These are phyloP conservation scores for Cutaneotrichosporon mucoides DNA, from an alignment of 1,284 basidiomycete species.

Conservation along the genomic window DNA sequence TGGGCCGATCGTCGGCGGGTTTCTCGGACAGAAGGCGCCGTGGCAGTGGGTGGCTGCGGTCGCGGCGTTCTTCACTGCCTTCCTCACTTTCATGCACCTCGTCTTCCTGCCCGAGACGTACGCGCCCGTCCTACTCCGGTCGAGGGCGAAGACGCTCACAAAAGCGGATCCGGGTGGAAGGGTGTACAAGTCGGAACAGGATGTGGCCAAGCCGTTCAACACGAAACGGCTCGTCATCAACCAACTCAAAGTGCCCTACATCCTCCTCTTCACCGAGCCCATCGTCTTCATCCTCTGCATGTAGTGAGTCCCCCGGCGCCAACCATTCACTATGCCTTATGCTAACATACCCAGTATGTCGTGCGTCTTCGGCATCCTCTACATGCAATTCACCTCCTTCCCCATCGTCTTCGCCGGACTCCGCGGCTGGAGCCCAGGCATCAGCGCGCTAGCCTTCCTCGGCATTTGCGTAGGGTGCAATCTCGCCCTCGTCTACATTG, in stretches of 20 bases:
- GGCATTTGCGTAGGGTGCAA: slow-evolving; percentile 60
- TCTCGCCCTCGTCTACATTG: slow-evolving; percentile 58
- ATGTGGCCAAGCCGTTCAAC: slow-evolving; percentile 37
- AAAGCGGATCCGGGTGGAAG: slow-evolving; percentile 20
- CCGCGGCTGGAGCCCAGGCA: slow-evolving; percentile 45
- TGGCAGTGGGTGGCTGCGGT: slow-evolving; percentile 62
- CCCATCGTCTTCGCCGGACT: slow-evolving; percentile 49
- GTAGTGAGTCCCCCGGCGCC: slow-evolving; percentile 29
- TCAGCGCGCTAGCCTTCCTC: slow-evolving; percentile 61
- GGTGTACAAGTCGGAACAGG: slow-evolving; percentile 42
- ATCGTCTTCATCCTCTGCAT: slow-evolving; percentile 61
- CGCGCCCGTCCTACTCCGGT: slow-evolving; percentile 43
- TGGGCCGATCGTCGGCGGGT: slow-evolving; percentile 14
- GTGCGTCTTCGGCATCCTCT: slow-evolving; percentile 29
- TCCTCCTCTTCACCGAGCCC: slow-evolving; percentile 62
- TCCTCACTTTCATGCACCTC: slow-evolving; percentile 29
- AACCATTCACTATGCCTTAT: neutral
- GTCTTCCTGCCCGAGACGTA: slow-evolving; percentile 48
- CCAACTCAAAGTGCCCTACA: slow-evolving; percentile 47
- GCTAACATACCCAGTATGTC: slow-evolving; percentile 18
- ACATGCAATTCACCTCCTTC: slow-evolving; percentile 36
- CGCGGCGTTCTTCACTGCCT: slow-evolving; percentile 53
- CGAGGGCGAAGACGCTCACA: slow-evolving; percentile 36
- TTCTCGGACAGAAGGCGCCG: slow-evolving; percentile 9
- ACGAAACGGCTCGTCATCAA: slow-evolving; percentile 31